Base-by-base conservation (phyloP, 1,284 basidiomycete genomes). In the Ceratorhiza oryzae-sativae region DNA sequence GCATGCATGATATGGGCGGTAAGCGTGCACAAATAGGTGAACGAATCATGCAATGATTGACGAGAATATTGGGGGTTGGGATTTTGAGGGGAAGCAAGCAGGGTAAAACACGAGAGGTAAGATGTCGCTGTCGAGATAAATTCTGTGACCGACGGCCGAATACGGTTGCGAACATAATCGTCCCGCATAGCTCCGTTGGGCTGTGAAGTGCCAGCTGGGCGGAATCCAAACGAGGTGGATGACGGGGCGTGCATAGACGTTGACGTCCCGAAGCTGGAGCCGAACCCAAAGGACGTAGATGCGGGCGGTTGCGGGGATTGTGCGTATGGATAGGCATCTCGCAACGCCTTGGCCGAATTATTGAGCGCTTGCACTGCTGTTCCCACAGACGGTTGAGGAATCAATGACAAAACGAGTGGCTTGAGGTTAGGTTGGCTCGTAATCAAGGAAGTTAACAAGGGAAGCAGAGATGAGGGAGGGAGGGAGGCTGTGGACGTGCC, bases 281-380 rank as follows among this genome's bases (percentile, higher is more conserved):
- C 70, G 45, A 76, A 76, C 18, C 75, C 75, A 53, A 72, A 71
- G 46, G 61, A 56, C 25, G 75, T 77, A 2, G 81, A 76, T 48
- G 79, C 75, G n/a, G 76, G 49, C 65, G 82, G 81, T 12, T 82
- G 75, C 3, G 83, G 76, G 1, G 82, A 75, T 61, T 83, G 88
- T 1, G 91, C 92, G 79, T 92, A 93, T 8, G 91, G 91, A 78
- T 91, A 91, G 20, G 91, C 89, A 71, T 93, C 91, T 59, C 86
- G 86, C 46, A 93, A 83, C 78, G 88, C 90, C 81, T 86, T 88
- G 41, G 89, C 86, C 23, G 90, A 87, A 73, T 84, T 84, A 46
- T 85, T 84, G 42, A 93, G 80, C n/a, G 87, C 87, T 76, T 90
- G 86, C 32, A 87, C 79, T 20, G 90, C 91, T 30, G 85, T 87